Evolutionary conservation across 768 basidiomycete species (phyloP), one percentile per base, ranked within the genome.

Genomic region (Mycena belliarum): DNA sequence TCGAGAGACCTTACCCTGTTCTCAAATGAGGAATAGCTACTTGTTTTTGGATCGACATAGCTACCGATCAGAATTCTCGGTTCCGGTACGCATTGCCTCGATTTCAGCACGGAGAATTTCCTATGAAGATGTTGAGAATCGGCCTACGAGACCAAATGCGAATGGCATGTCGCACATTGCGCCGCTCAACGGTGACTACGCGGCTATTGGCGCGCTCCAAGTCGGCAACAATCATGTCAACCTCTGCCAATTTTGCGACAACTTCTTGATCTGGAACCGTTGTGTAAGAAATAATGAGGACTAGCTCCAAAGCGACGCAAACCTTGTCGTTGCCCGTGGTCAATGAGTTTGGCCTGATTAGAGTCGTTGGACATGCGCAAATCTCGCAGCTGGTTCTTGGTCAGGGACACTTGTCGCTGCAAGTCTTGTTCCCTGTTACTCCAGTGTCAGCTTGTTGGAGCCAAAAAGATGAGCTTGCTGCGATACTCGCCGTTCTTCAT

Each of bases 51-150:
- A 1, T 49, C 26, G 50, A n/a, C 25, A 6, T n/a, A 69, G 84
- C 40, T 44, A 94, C 93, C 81, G 74, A 49, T 86, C 86, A 11
- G 85, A 85, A 28, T 81, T 76, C 60, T 92, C 88, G 50, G 78
- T 83, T 14, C 91, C 95, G 48, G 86, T 88, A 51, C 91, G 87
- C 48, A 95, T 85, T 0, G 88, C 81, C 71, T 98, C 97, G 46
- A 98, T 95, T 71, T 98, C 95, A 21, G 95, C 94, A 12, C 96
- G 86, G 18, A 99, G 79, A n/a, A 93, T 81, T 76, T 98, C 97
- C 93, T 95, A 67, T 7, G 37, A 18, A 33, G 16, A 33, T 26
- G 51, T 52, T 38, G 12, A n/a, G 18, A 55, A 40, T 29, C 42
- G 33, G 44, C 51, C 45, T 43, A 28, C 40, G 33, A n/a, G 6